Base-by-base conservation (phyloP, 2,329 filamentous ascomycete genomes). In the Cadophora luteo-olivacea region DNA sequence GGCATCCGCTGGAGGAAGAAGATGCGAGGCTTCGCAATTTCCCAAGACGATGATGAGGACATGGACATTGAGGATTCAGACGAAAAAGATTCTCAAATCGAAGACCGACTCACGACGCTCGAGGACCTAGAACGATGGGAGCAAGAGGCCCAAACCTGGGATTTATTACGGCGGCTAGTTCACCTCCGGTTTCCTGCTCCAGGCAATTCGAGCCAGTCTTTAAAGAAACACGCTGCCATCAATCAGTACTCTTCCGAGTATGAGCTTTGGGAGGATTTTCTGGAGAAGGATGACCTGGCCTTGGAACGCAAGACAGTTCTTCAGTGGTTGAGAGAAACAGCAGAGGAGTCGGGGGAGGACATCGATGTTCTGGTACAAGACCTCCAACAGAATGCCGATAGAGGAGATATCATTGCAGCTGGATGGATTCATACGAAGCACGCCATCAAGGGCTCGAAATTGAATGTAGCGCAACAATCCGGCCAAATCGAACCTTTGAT, bases 341-440 rank as follows among this genome's bases (percentile, higher is more conserved):
- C 93, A 1, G 87, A 90, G 41, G 82, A 84, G 63, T 86, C 87
- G 32, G 87, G 88, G 3, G 89, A 89, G 51, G 89, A 92, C 70
- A 89, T 97, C 36, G 89, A 94, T 72, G 87, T 90, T 32, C 83
- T 97, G 33, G 91, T 94, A 62, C 86, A 89, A 64, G 91, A 95
- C 66, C 85, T 94, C 65, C 91, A 94, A 77, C 85, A 89, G 69
- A 89, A 89, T 70, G 91, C 92, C 14, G 92, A 95, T 69, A 85
- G 92, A 75, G 91, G 92, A 11, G 92, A 94, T 61, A 89, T 94
- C 11, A 92, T 96, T 82, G 89, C 92, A 33, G 90, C 94, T 78
- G 95, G 95, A 51, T 97, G 94, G 92, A 87, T 97, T 71, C 93
- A 97, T 78, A 97, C 96, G 0, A 92, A 94, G 71, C 89, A 92